phyloP scores from a whole-genome alignment of 495 filamentous ascomycete genomes.

The Hamigera avellanea region DNA sequence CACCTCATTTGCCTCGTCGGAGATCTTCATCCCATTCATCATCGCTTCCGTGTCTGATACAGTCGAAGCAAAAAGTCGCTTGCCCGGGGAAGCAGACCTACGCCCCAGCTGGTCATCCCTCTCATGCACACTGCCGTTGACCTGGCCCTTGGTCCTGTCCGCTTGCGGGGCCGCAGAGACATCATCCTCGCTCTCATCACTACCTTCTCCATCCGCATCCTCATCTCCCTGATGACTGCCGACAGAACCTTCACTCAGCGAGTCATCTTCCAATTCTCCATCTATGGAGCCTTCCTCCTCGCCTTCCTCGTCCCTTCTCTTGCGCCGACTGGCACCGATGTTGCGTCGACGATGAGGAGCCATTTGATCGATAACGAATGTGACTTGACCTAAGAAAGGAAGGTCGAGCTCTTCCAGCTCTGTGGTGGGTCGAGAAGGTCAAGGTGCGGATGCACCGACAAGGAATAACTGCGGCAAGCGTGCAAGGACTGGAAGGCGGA shows the following conservation, averaged over 20 bases:
- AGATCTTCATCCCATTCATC: slow-evolving; percentile 70
- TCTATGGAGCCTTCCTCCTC: slow-evolving; percentile 55
- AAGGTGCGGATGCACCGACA: slow-evolving; percentile 10
- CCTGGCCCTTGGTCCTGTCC: slow-evolving; percentile 24
- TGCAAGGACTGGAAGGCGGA: slow-evolving; percentile 3
- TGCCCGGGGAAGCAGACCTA: slow-evolving; percentile 16
- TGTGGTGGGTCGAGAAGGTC: not conserved
- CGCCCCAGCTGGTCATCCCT: slow-evolving; percentile 14
- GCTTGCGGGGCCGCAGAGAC: slow-evolving; percentile 35
- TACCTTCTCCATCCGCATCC: slow-evolving; percentile 60
- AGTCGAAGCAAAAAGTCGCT: slow-evolving; percentile 19
- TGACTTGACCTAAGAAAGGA: not conserved
- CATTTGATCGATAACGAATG: slow-evolving; percentile 27
- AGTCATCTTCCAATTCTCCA: slow-evolving; percentile 67
- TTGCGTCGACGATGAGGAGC: slow-evolving; percentile 54
- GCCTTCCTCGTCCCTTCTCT: slow-evolving; percentile 66
- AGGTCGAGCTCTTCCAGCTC: not conserved
- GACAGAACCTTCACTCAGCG: slow-evolving; percentile 68
- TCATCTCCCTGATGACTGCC: slow-evolving; percentile 64
- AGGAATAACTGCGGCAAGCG: slow-evolving; percentile 8
- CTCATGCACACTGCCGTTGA: slow-evolving; percentile 25
- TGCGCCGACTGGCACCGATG: slow-evolving; percentile 62
- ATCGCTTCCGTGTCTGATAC: slow-evolving; percentile 74
- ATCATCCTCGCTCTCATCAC: slow-evolving; percentile 62
- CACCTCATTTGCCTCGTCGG: slow-evolving; percentile 39